Percentiles rank a stretch among this genome's conserved stretches.
phyloP scores from a whole-genome alignment of 495 filamentous ascomycete species.

The Endocarpon pusillum region DNA sequence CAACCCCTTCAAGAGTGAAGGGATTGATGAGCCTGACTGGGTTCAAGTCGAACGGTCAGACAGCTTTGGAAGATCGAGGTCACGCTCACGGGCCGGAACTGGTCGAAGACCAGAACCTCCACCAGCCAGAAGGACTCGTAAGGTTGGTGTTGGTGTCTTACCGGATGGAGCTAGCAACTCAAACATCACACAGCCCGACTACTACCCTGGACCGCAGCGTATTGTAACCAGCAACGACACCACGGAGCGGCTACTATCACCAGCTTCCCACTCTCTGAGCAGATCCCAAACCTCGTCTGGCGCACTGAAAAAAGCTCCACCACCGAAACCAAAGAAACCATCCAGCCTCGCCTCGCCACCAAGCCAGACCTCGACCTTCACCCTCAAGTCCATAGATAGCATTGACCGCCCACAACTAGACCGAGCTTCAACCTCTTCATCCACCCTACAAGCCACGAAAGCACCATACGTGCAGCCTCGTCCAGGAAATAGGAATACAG shows the following conservation, averaged over 20 bases:
- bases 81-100: neutral
- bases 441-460: too few species aligned
- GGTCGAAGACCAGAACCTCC: conserved; percentile 4
- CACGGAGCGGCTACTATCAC: neutral
- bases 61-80: neutral
- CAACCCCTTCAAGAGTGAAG: conserved; percentile 62
- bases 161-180: neutral
- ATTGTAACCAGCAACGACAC: neutral
- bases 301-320: neutral
- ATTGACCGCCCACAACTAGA: too few species aligned
- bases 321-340: conserved; percentile 1
- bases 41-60: conserved; percentile 27
- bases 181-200: neutral
- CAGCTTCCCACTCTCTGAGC: neutral
- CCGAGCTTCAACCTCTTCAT: too few species aligned
- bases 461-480: too few species aligned
- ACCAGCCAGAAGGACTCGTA: conserved; percentile 3
- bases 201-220: neutral
- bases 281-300: neutral
- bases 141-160: conserved; percentile 3
- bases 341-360: neutral
- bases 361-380: neutral
- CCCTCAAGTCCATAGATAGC: too few species aligned
- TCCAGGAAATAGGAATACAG: too few species aligned
- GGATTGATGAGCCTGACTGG: conserved; percentile 61